Evolutionary conservation across 208 protist species (phyloP).

Genomic region (Balamuthia mandrillaris): DNA sequence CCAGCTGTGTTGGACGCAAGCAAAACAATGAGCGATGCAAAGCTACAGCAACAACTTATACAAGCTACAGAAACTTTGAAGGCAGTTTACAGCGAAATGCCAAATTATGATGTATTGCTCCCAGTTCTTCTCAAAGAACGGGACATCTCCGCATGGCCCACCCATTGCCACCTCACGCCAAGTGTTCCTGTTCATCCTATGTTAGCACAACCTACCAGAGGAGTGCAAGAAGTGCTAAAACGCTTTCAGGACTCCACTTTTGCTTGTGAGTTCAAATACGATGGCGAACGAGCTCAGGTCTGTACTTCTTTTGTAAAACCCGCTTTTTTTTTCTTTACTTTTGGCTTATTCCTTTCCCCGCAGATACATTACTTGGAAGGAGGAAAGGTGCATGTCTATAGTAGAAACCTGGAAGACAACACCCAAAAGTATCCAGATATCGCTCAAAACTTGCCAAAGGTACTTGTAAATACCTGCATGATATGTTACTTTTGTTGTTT

Average conservation of each 20-base stretch:
- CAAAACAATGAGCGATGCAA: too few species aligned
- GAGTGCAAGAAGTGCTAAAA: conserved; percentile 75
- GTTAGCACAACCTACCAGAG: conserved; percentile 96
- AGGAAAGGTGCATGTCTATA: conserved; percentile 89
- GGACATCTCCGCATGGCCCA: not conserved
- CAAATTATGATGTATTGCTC: conserved; percentile 73
- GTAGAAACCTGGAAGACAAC: conserved; percentile 95
- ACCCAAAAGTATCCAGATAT: conserved; percentile 98
- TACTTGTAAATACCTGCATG: too few species aligned
- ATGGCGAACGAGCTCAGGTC: conserved; percentile 89
- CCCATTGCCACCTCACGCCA: conserved; percentile 55
- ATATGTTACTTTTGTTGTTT: too few species aligned
- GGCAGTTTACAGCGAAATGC: conserved; percentile 65
- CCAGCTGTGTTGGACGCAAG: too few species aligned
- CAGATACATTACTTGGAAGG: conserved; percentile 68
- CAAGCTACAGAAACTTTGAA: not conserved
- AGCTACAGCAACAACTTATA: not conserved
- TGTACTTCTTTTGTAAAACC: too few species aligned
- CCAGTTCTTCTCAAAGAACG: conserved; percentile 39
- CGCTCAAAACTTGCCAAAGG: conserved; percentile 73
- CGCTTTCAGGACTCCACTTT: conserved; percentile 78
- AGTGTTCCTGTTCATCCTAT: conserved; percentile 96
- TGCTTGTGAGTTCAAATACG: conserved; percentile 99
- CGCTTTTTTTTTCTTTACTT: not conserved
- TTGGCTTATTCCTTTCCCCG: too few species aligned